phyloP scores from a whole-genome alignment of 129 eudicot species.

The Deinandra increscens region DNA sequence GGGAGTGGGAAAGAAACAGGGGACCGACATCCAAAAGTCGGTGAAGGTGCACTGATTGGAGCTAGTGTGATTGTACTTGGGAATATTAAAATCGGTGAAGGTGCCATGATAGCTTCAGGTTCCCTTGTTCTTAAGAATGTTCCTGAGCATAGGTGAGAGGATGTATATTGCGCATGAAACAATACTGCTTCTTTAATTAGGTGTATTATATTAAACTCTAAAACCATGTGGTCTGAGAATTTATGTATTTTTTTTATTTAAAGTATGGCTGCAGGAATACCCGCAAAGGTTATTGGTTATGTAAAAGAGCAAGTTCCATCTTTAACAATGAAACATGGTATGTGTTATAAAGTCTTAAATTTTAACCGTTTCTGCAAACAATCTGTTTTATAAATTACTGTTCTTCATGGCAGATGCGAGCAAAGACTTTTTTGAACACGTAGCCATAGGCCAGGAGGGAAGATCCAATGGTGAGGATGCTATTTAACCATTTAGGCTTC shows the following conservation, averaged over 20 bases:
- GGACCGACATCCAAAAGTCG: slow-evolving; percentile 71
- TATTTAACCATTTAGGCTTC: slow-evolving; percentile 10
- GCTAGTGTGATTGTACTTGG: slow-evolving; percentile 68
- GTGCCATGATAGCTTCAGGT: slow-evolving; percentile 75
- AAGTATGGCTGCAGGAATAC: slow-evolving; percentile 77
- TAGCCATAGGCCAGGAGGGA: slow-evolving; percentile 38
- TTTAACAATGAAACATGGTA: slow-evolving; percentile 78
- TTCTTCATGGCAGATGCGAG: slow-evolving; percentile 52
- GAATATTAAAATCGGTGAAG: slow-evolving; percentile 64
- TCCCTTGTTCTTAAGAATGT: slow-evolving; percentile 68
- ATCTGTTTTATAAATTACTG: neutral
- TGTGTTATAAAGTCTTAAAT: slow-evolving; percentile 12
- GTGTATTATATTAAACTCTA: neutral
- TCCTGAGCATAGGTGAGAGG: slow-evolving; percentile 64
- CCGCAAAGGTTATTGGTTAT: slow-evolving; percentile 71
- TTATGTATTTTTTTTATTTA: neutral
- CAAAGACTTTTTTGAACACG: slow-evolving; percentile 56
- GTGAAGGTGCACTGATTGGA: slow-evolving; percentile 75
- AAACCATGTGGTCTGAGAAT: neutral
- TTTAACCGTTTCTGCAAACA: neutral
- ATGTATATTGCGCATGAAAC: neutral
- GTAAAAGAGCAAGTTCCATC: slow-evolving; percentile 67
- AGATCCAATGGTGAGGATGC: slow-evolving; percentile 36
- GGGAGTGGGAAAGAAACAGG: slow-evolving; percentile 76
- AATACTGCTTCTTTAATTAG: neutral